Base-by-base conservation (phyloP, 2,329 filamentous ascomycete species). In the Cytospora schulzeri region DNA sequence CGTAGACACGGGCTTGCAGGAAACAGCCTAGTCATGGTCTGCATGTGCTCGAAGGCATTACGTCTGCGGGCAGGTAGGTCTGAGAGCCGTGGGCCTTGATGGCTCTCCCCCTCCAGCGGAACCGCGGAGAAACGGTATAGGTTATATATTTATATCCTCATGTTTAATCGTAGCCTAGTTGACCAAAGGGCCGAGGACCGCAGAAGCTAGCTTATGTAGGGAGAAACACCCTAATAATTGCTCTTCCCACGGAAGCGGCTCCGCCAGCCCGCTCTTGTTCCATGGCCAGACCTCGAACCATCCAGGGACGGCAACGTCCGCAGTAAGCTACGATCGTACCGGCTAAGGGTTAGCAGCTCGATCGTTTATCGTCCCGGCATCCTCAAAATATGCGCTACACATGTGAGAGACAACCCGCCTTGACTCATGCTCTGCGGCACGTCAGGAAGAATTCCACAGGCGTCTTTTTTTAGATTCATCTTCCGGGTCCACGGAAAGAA, bases 231-330 rank as follows among this genome's bases (percentile, higher is more conserved):
- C n/a, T 41, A 2, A 24, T 12, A 19, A 24, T 12, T 48, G 38
- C 19, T 9, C 19, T 41, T 41, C 17, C 38, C 11, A 41, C 38
- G 38, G 38, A 41, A 41, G 38, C 38, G 15, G 38, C 38, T 19
- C 38, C 38, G 38, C 38, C 38, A 9, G 38, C 17, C 38, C 11
- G 45, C 45, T 24, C n/a, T n/a, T n/a, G n/a, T 12, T 24, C 45
- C 24, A 22, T 48, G 45, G 45, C 45, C 22, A 48, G 45, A 24
- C 45, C 45, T 22, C n/a, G 45, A 24, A 4, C 45, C n/a, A 48
- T 12, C n/a, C 22, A 22, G n/a, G 45, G 59, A 41, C 45, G 52
- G 38, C 35, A 74, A 71, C 62, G 67, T 70, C 22, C 74, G 69
- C 68, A 78, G 60, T 56, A 50, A 53, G 35, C 52, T 54, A 52